Percentiles rank a stretch among this genome's conserved stretches.
Evolutionary conservation across 306 rosid genomes (phyloP).

Genomic region (Malus asiatica): DNA sequence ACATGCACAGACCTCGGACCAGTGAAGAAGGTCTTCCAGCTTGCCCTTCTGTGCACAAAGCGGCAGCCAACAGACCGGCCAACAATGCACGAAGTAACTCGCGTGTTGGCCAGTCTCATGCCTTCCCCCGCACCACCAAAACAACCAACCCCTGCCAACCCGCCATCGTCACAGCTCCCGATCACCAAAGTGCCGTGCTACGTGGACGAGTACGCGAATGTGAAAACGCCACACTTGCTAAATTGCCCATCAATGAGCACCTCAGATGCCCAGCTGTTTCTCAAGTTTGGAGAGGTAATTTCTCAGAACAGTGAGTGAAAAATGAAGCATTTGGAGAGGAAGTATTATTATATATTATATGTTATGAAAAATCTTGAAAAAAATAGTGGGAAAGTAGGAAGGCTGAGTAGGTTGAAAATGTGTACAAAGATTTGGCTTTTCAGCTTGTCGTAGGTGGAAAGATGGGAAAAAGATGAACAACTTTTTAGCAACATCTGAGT

Average conservation of each 20-base stretch:
- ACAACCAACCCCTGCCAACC: constrained; percentile 15
- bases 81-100: constrained; percentile 83
- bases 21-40: constrained; percentile 73
- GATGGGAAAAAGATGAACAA: not conserved
- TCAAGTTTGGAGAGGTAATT: constrained; percentile 90
- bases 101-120: constrained; percentile 58
- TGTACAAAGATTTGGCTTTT: constrained; percentile 30
- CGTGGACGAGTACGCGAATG: constrained; percentile 73
- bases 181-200: constrained; percentile 50
- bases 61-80: constrained; percentile 75
- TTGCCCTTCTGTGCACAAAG: constrained; percentile 81
- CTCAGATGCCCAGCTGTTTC: constrained; percentile 83
- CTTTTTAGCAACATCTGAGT: constrained; percentile 1
- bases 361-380: not conserved
- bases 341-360: too few relatives aligned
- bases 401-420: constrained; percentile 17
- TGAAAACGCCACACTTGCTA: constrained; percentile 67
- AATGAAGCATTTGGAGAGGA: not conserved
- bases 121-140: constrained; percentile 27
- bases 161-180: constrained; percentile 18
- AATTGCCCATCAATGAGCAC: constrained; percentile 85
- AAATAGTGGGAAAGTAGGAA: not conserved
- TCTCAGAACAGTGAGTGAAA: constrained; percentile 68
- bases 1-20: constrained; percentile 80
- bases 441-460: constrained; percentile 12